Base-by-base conservation (phyloP, 768 basidiomycete genomes). In the Sarcodon sp. region DNA sequence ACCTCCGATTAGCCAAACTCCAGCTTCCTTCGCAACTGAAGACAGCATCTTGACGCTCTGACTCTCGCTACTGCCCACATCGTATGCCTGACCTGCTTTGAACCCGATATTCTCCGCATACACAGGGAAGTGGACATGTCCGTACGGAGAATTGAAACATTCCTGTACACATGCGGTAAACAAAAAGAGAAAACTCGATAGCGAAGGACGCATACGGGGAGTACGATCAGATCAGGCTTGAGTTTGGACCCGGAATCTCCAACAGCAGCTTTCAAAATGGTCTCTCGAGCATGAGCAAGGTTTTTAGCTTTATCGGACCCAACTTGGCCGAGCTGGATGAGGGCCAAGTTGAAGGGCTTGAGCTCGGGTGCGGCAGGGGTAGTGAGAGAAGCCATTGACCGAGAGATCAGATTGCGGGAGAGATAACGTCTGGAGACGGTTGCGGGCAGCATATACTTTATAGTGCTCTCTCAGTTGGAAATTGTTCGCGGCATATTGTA, bases 1-100 rank as follows among this genome's bases (percentile, higher is more conserved):
- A 83, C 94, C 96, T 64, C 93, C 96, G 55, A 99, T 77, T n/a
- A 99, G 67, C 93, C 93, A 98, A 10, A 82, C 70, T 6, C 71
- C 75, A 32, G 77, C 69, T 59, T 87, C 77, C 61, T 80, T 88
- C 0, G 96, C 96, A 45, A 75, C 79, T 32, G 71, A 67, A 34
- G 89, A 87, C 45, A 99, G 73, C 75, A 86, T 81, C 61, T 71
- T 79, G 47, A 97, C 76, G 46, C 80, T 87, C 59, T 86, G 83
- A 53, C 89, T 90, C 54, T 67, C 57, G 33, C 76, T 76, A 43
- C 66, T 64, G 0, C 63, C 59, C 4, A 73, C 56, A 51, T 87
- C 74, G 55, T 84, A 91, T 7, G 67, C 60, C 54, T 76, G 59
- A 3, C 77, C 83, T 7, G 71, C 68, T 2, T 60, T 69, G 59